phyloP scores from a whole-genome alignment of 768 basidiomycete species.

The Naganishia vaughanmartiniae region DNA sequence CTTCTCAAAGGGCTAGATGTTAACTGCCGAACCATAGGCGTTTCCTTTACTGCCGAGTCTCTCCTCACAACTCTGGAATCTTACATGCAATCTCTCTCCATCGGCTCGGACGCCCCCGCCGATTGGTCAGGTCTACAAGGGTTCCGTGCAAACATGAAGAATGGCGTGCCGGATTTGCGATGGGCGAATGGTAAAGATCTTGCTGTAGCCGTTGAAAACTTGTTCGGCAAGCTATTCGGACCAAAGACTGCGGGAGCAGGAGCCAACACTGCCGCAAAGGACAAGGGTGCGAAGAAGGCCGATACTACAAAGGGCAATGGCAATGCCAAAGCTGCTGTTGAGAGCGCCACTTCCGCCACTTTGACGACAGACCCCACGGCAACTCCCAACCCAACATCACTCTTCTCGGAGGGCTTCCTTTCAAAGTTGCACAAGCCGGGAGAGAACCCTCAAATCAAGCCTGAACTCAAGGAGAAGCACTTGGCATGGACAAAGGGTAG shows the following conservation, averaged over 20 bases:
- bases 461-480: constrained; percentile 75
- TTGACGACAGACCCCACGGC: constrained; percentile 49
- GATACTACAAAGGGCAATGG: constrained; percentile 31
- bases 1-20: background rate
- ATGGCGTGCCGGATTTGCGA: constrained; percentile 42
- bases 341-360: constrained; percentile 22
- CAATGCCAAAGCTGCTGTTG: constrained; percentile 22
- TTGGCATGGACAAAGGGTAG: constrained; percentile 72
- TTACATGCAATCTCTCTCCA: constrained; percentile 58
- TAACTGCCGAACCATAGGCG: constrained; percentile 59
- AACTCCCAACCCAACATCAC: constrained; percentile 56
- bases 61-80: constrained; percentile 60
- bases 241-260: constrained; percentile 30
- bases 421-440: constrained; percentile 89
- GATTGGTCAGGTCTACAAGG: constrained; percentile 77
- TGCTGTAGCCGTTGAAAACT: constrained; percentile 43
- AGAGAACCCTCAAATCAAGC: constrained; percentile 80
- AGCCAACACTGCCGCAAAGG: constrained; percentile 32
- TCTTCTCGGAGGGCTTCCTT: constrained; percentile 94
- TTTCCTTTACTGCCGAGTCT: constrained; percentile 69
- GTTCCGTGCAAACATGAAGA: constrained; percentile 45
- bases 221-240: constrained; percentile 49
- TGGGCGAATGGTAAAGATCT: constrained; percentile 50
- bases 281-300: constrained; percentile 34
- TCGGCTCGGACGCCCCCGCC: constrained; percentile 53